Base-by-base conservation (phyloP, 768 basidiomycete species). In the Lactarius hatsudake region DNA sequence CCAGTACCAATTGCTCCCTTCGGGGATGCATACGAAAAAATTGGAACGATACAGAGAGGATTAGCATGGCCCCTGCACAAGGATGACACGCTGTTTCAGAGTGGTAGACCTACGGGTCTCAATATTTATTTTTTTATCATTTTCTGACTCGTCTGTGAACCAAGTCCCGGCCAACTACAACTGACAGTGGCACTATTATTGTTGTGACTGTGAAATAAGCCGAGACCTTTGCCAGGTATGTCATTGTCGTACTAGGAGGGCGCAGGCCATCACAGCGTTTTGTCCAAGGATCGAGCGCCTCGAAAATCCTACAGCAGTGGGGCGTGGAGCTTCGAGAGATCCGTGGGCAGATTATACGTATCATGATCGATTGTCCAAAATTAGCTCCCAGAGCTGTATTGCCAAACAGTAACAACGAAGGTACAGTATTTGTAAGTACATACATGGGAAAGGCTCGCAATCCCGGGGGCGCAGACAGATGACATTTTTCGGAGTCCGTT, bases 41-140 rank as follows among this genome's bases (percentile, higher is more conserved):
- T 94, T 94, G 94, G 91, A 95, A 94, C 93, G 91, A 95, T 96
- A 95, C 94, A 94, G 94, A 96, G 94, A 96, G 95, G 94, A 95
- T 96, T 95, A 96, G 94, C 94, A 96, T 96, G 92, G 95, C 94
- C 94, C 95, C 94, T 96, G 94, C 94, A 96, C 94, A 97, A 96
- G 95, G 94, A 96, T 96, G 94, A 96, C 94, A 96, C 93, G 91
- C 91, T 93, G 90, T 90, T 85, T 89, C 90, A 88, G 90, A 91
- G 90, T 91, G 89, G 89, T 90, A 90, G 78, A 77, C 74, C 78
- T 78, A 77, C 77, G 76, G 77, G 75, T 78, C 77, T 78, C 77
- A 78, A 78, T 78, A 78, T 78, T 79, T 78, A 76, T 78, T 74
- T 69, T 38, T 10, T 12, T 12, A 9, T 36, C 34, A 36, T 51